Conservation (phyloP, 202 grass and related monocot genomes). For the Carex sylvatica region DNA sequence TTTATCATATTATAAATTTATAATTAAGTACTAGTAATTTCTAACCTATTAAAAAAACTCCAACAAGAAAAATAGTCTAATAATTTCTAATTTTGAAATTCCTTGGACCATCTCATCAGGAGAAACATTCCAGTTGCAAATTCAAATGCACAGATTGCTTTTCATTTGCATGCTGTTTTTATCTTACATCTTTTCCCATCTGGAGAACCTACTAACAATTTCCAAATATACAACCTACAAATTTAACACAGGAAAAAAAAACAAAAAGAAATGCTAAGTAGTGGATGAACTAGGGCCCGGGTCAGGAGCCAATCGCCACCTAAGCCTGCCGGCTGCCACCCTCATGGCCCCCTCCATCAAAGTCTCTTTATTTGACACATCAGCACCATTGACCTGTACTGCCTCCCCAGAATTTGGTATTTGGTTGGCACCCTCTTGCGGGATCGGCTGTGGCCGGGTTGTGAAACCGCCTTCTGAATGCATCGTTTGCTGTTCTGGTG, state of each 20-base stretch:
- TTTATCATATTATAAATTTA: neutral
- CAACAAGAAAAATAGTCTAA: neutral
- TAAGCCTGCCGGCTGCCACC: slow-evolving; percentile 38
- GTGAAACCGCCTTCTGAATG: slow-evolving; percentile 28
- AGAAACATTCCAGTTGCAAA: neutral
- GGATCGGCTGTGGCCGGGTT: slow-evolving; percentile 16
- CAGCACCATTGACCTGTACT: slow-evolving; percentile 5
- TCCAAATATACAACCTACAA: slow-evolving; percentile 18
- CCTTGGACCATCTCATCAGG: neutral
- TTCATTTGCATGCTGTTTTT: neutral
- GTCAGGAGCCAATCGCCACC: slow-evolving; percentile 41
- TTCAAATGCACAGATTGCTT: neutral
- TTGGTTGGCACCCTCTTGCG: slow-evolving; percentile 10
- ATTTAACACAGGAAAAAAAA: neutral
- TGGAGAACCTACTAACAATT: slow-evolving; percentile 9
- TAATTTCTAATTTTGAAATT: neutral
- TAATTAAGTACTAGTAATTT: neutral
- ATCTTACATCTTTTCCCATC: neutral
- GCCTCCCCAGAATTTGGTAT: slow-evolving; percentile 27
- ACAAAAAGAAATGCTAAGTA: neutral
- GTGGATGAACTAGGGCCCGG: slow-evolving; percentile 19
- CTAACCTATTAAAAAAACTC: neutral
- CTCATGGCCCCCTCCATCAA: slow-evolving; percentile 52
- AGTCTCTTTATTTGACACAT: slow-evolving; percentile 33
- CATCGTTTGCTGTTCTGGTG: slow-evolving; percentile 25